These are phyloP conservation scores for Mycena citricolor DNA, from an alignment of 1,284 basidiomycete genomes.

Conservation along the genomic window DNA sequence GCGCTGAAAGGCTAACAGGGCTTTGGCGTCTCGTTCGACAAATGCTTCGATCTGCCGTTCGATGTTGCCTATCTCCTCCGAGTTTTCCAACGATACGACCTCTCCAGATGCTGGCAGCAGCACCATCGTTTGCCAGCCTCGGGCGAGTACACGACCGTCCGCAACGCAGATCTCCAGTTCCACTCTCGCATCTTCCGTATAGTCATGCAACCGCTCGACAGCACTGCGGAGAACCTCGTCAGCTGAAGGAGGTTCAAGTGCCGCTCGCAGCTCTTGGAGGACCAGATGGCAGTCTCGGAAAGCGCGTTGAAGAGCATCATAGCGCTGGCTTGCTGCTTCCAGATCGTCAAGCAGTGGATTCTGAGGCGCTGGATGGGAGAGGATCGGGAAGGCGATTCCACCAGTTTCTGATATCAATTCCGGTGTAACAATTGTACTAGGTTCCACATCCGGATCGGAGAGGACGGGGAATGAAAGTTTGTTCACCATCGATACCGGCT, in stretches of 20 bases:
- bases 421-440: too few relatives aligned
- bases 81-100: constrained; percentile 9
- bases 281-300: constrained; percentile 71
- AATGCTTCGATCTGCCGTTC: constrained; percentile 61
- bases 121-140: constrained; percentile 69
- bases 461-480: too few relatives aligned
- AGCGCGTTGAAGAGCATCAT: constrained; percentile 58
- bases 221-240: constrained; percentile 48
- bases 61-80: constrained; percentile 35
- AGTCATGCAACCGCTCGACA: constrained; percentile 72
- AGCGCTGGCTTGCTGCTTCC: constrained; percentile 46
- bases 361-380: constrained; percentile 5
- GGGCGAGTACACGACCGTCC: constrained; percentile 71
- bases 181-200: constrained; percentile 80
- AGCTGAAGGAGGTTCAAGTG: constrained; percentile 24
- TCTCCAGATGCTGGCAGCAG: constrained; percentile 53
- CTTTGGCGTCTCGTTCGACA: constrained; percentile 54
- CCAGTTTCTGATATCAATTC: too few relatives aligned
- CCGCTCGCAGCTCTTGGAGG: constrained; percentile 47
- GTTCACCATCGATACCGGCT: too few relatives aligned
- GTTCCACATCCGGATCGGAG: too few relatives aligned
- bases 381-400: too few relatives aligned
- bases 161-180: constrained; percentile 83
- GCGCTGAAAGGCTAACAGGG: constrained; percentile 48
- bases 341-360: constrained; percentile 49